phyloP scores from a whole-genome alignment of 768 basidiomycete genomes.

The Hypholoma fasciculare region DNA sequence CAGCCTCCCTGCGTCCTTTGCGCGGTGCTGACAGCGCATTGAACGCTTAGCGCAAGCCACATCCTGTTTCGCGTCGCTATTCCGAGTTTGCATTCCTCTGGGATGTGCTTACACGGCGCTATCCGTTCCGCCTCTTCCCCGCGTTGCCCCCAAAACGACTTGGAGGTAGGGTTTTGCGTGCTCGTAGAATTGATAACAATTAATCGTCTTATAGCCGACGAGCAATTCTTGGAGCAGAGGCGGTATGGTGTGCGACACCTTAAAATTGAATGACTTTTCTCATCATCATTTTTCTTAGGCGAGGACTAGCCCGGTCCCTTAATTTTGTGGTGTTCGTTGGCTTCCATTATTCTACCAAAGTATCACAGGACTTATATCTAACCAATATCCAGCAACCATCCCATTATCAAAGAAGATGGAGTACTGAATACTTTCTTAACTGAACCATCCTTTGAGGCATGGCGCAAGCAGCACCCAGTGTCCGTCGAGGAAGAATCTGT shows the following conservation, averaged over 20 bases:
- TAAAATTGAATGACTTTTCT: background rate
- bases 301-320: constrained; percentile 78
- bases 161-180: constrained; percentile 59
- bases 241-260: constrained; percentile 39
- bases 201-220: constrained; percentile 59
- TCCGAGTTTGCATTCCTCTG: constrained; percentile 92
- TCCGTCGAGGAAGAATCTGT: constrained; percentile 87
- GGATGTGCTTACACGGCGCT: constrained; percentile 82
- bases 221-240: constrained; percentile 88
- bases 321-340: constrained; percentile 70
- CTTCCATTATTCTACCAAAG: background rate
- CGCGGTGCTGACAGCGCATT: constrained; percentile 7
- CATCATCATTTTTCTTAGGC: constrained; percentile 40
- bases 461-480: constrained; percentile 78
- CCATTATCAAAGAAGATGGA: constrained; percentile 86
- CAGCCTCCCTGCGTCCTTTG: background rate
- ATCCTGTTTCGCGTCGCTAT: constrained; percentile 81
- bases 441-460: constrained; percentile 81
- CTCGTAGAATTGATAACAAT: constrained; percentile 10
- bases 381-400: constrained; percentile 69
- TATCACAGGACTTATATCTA: background rate
- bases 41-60: constrained; percentile 47
- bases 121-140: constrained; percentile 92
- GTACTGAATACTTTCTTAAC: constrained; percentile 79
- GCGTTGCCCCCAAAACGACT: constrained; percentile 90